These are phyloP conservation scores for Leccinum obscurum DNA, from an alignment of 768 basidiomycete genomes.

Conservation along the genomic window DNA sequence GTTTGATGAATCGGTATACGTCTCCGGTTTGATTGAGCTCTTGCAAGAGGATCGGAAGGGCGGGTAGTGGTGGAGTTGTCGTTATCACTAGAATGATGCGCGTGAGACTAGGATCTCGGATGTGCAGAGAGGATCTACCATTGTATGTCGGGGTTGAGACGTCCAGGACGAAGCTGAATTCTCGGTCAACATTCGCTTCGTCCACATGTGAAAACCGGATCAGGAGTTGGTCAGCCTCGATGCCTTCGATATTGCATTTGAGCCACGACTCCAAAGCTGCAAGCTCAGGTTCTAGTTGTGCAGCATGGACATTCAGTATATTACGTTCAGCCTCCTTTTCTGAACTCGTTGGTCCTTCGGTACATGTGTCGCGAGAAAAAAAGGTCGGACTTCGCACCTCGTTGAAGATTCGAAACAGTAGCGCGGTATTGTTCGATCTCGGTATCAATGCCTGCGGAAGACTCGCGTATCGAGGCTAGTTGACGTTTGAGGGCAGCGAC, in stretches of 20 bases:
- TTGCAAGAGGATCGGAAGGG: conserved; percentile 65
- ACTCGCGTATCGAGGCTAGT: conserved; percentile 61
- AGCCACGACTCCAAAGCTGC: conserved; percentile 55
- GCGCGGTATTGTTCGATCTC: conserved; percentile 76
- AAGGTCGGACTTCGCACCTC: conserved; percentile 46
- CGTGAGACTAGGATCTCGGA: not conserved
- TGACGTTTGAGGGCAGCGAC: conserved; percentile 65
- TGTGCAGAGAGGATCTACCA: conserved; percentile 45
- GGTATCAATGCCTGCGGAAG: conserved; percentile 53
- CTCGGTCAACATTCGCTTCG: conserved; percentile 52
- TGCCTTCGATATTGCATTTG: conserved; percentile 73
- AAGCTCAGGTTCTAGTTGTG: conserved; percentile 55
- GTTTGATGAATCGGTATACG: conserved; percentile 69
- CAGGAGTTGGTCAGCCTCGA: conserved; percentile 69
- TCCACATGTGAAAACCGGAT: conserved; percentile 73
- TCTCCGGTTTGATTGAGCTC: conserved; percentile 71
- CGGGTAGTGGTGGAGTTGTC: conserved; percentile 67
- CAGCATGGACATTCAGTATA: conserved; percentile 53
- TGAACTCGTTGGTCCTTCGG: conserved; percentile 22
- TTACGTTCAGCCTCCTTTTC: conserved; percentile 70
- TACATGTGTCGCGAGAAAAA: not conserved
- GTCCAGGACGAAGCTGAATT: conserved; percentile 79
- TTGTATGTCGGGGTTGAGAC: conserved; percentile 59
- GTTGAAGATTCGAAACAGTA: conserved; percentile 57
- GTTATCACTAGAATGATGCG: conserved; percentile 61